Conservation (phyloP, 2,329 filamentous ascomycete genomes). For the Ophiocordyceps unilateralis region DNA sequence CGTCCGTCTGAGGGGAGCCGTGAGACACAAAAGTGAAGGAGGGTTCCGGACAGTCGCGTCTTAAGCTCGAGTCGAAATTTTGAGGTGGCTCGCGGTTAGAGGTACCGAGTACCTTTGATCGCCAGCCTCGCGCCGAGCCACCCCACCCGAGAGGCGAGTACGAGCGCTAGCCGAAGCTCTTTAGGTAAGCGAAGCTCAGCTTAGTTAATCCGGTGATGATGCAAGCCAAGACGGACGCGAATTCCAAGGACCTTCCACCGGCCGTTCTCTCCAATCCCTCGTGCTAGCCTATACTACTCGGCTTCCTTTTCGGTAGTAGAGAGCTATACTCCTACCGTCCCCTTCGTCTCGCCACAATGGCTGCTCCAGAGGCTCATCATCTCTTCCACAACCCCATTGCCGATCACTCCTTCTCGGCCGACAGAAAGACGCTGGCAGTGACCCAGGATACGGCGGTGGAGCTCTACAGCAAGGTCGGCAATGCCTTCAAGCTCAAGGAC, state of each 20-base stretch:
- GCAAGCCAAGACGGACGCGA: not conserved
- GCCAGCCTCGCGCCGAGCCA: not conserved
- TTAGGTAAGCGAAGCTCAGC: not conserved
- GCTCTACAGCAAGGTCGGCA: constrained; percentile 61
- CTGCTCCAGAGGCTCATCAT: constrained; percentile 79
- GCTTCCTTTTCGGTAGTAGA: constrained; percentile 62
- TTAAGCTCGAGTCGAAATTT: not conserved
- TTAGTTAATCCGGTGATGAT: not conserved
- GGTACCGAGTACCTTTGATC: not conserved
- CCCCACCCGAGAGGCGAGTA: too few relatives aligned
- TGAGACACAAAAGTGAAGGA: too few relatives aligned
- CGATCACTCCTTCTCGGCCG: constrained; percentile 94
- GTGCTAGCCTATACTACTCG: not conserved
- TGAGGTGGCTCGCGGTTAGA: not conserved
- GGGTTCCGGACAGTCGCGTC: too few relatives aligned
- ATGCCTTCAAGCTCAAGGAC: constrained; percentile 68
- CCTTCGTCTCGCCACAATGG: constrained; percentile 38
- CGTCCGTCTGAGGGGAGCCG: not conserved
- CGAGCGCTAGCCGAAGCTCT: not conserved
- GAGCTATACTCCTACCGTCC: constrained; percentile 47
- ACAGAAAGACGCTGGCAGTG: constrained; percentile 76
- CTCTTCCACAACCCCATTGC: constrained; percentile 93
- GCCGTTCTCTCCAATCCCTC: not conserved
- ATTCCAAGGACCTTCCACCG: not conserved
- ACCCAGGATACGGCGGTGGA: constrained; percentile 81